Evolutionary conservation across 805 yeast species (phyloP).

Genomic region (Candida stauntonica): DNA sequence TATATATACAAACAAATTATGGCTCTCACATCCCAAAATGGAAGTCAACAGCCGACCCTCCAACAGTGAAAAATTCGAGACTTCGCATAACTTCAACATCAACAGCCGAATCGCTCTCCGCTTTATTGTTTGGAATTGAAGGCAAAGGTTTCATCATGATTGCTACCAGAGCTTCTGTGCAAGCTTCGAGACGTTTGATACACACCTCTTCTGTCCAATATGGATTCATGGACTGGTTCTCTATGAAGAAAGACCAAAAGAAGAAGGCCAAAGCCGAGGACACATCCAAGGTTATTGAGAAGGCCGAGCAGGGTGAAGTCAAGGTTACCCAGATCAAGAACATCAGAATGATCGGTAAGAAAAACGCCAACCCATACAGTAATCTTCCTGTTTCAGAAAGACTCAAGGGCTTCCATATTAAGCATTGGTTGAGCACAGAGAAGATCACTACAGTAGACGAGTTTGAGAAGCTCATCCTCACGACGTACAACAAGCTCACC

Average conservation of each 20-base stretch:
- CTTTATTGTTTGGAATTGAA: neutral
- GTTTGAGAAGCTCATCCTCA: slow-evolving; percentile 24
- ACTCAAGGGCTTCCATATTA: slow-evolving; percentile 28
- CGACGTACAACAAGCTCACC: slow-evolving; percentile 17
- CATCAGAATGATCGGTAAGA: slow-evolving; percentile 28
- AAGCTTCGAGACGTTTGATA: slow-evolving; percentile 18
- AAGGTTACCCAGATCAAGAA: slow-evolving; percentile 19
- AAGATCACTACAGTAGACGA: slow-evolving; percentile 26
- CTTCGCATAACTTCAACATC: too few species aligned
- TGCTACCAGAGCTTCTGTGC: slow-evolving; percentile 5
- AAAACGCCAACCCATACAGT: slow-evolving; percentile 12
- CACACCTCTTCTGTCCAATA: slow-evolving; percentile 23
- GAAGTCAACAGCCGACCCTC: too few species aligned
- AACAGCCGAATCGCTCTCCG: neutral
- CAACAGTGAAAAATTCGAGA: too few species aligned
- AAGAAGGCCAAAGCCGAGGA: slow-evolving; percentile 22
- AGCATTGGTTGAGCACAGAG: slow-evolving; percentile 30
- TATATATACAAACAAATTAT: too few species aligned
- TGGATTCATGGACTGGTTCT: slow-evolving; percentile 40
- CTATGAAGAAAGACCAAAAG: slow-evolving; percentile 28
- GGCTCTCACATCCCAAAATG: too few species aligned
- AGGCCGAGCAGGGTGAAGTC: slow-evolving; percentile 32
- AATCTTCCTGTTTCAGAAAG: slow-evolving; percentile 13
- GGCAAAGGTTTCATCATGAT: slow-evolving; percentile 2
- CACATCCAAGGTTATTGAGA: slow-evolving; percentile 30